phyloP scores from a whole-genome alignment of 305 asterid genomes.

The Fraxinus latifolia region DNA sequence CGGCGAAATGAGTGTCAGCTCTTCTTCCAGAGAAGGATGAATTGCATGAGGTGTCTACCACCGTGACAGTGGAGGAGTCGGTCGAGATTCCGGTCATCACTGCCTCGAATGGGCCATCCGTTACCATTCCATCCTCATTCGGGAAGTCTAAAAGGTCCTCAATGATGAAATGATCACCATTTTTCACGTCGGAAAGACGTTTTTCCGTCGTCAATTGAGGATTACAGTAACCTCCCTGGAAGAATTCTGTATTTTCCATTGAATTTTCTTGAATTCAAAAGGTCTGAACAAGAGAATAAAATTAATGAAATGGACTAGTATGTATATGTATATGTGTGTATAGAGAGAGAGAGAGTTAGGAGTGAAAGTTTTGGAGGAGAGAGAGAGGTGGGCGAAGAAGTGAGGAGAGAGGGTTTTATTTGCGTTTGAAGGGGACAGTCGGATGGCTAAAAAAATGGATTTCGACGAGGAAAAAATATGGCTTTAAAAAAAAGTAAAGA shows the following conservation, averaged over 20 bases:
- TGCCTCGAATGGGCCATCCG: slow-evolving; percentile 17
- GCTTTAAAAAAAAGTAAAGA: slow-evolving; percentile 42
- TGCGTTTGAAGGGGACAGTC: slow-evolving; percentile 70
- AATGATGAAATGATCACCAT: slow-evolving; percentile 50
- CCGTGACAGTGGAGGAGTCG: slow-evolving; percentile 40
- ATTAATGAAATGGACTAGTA: slow-evolving; percentile 7
- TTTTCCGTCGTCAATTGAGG: slow-evolving; percentile 42
- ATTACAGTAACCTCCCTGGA: slow-evolving; percentile 35
- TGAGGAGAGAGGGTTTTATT: slow-evolving; percentile 55
- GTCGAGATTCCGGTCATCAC: slow-evolving; percentile 24
- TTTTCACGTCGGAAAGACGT: slow-evolving; percentile 38
- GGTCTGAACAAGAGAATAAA: background rate
- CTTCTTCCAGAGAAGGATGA: slow-evolving; percentile 46
- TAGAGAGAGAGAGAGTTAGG: background rate
- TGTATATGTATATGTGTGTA: slow-evolving; percentile 18
- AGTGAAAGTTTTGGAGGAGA: slow-evolving; percentile 40
- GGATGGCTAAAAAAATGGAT: slow-evolving; percentile 58
- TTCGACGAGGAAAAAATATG: slow-evolving; percentile 70
- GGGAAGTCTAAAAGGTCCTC: slow-evolving; percentile 85
- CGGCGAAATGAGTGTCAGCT: slow-evolving; percentile 30
- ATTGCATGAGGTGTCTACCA: slow-evolving; percentile 44
- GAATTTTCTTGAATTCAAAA: background rate
- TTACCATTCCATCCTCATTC: slow-evolving; percentile 48
- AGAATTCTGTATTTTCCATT: slow-evolving; percentile 62
- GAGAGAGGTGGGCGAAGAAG: slow-evolving; percentile 44